A percentile compares a stretch with the other conserved stretches of the same genome.
Evolutionary conservation across 139 green algal species (phyloP).

Genomic region (Chlorella sp.): DNA sequence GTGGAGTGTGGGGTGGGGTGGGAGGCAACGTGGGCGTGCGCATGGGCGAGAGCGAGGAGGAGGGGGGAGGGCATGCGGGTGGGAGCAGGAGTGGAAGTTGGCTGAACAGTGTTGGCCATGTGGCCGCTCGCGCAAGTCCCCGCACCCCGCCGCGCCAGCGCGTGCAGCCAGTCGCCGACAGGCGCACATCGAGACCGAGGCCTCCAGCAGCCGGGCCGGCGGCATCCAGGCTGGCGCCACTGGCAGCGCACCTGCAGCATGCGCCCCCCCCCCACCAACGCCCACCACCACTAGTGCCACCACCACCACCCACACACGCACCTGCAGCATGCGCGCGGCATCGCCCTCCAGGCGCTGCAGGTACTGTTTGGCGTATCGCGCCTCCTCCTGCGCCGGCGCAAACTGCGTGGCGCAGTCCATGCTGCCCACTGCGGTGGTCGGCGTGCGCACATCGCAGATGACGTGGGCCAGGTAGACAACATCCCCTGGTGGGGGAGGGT

Average conservation of each 20-base stretch:
- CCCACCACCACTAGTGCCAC: neutral
- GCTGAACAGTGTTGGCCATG: no score
- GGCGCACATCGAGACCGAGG: neutral
- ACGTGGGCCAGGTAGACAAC: constrained; percentile 39
- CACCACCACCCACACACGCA: constrained; percentile 5
- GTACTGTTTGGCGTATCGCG: constrained; percentile 25
- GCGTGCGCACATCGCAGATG: constrained; percentile 27
- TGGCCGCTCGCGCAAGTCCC: no score
- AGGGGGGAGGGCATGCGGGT: neutral
- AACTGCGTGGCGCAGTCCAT: constrained; percentile 30
- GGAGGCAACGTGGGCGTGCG: neutral
- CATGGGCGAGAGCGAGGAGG: neutral
- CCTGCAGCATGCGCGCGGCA: constrained; percentile 34
- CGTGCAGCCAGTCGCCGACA: neutral
- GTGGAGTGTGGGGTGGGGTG: neutral
- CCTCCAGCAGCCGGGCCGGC: neutral
- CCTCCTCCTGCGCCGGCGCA: constrained; percentile 23
- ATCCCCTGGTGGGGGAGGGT: constrained; percentile 28
- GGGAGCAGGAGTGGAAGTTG: neutral
- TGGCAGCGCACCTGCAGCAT: neutral
- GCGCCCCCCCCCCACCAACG: neutral
- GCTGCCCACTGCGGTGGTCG: constrained; percentile 29
- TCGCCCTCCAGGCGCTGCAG: constrained; percentile 30
- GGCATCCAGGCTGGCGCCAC: neutral
- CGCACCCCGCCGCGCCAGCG: no score